Conservation (phyloP, 176 grass and related monocot species). For the Stipa capillata region DNA sequence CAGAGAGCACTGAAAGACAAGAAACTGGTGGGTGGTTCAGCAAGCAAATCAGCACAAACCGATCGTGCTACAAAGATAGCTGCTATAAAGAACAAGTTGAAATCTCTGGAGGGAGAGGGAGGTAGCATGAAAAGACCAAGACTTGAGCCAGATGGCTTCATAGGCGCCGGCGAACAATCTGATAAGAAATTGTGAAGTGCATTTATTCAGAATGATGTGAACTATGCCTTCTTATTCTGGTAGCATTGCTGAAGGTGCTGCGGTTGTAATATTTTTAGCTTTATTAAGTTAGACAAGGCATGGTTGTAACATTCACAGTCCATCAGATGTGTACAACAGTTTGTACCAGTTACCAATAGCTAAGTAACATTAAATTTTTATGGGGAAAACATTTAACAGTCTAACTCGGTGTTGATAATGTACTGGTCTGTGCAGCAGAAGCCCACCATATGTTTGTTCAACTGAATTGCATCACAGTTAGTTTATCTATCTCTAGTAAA, state of each 20-base stretch:
- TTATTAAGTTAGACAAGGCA: background rate
- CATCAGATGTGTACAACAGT: conserved; percentile 8
- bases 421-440: background rate
- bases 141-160: conserved; percentile 19
- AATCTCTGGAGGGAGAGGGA: conserved; percentile 57
- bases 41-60: conserved; percentile 37
- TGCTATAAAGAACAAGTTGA: conserved; percentile 79
- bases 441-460: background rate
- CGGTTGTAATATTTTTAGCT: conserved; percentile 14
- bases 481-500: background rate
- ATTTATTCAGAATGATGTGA: background rate
- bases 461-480: conserved; percentile 7
- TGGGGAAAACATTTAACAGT: background rate
- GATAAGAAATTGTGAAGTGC: conserved; percentile 23
- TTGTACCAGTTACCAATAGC: background rate
- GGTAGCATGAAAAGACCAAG: conserved; percentile 65
- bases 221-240: background rate
- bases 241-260: conserved; percentile 11
- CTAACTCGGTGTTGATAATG: background rate
- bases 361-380: background rate
- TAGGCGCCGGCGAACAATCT: background rate
- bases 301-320: conserved; percentile 16
- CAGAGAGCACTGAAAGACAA: conserved; percentile 16
- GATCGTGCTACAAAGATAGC: conserved; percentile 66
- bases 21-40: conserved; percentile 30